Evolutionary conservation across 371 early-diverging fungal genomes (phyloP).

Genomic region (Haplosporangium sp.): DNA sequence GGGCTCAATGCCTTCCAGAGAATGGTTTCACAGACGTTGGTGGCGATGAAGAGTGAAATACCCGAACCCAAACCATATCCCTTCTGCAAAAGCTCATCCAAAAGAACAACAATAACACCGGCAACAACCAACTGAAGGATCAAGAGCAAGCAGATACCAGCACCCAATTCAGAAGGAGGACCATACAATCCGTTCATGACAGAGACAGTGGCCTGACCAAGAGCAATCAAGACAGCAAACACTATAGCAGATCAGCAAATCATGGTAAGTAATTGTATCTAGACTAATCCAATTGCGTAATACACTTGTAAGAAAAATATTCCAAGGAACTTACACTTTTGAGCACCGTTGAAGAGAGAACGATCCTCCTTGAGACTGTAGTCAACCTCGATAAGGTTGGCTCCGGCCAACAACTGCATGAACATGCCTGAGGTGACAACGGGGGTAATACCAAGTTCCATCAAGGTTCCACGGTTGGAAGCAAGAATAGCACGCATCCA

Average conservation of each 20-base stretch:
- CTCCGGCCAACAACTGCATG: constrained; percentile 98
- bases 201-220: constrained; percentile 98
- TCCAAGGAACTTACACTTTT: constrained; percentile 82
- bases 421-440: constrained; percentile 99
- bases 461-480: constrained; percentile 99
- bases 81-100: constrained; percentile 99
- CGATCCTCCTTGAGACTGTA: constrained; percentile 98
- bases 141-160: constrained; percentile 93
- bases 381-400: constrained; percentile 98
- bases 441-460: constrained; percentile 99
- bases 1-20: constrained; percentile 99
- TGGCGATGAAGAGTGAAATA: constrained; percentile 99
- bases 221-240: constrained; percentile 93
- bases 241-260: constrained; percentile 57
- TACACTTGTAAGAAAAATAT: neutral
- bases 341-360: constrained; percentile 97
- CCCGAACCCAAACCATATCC: constrained; percentile 99
- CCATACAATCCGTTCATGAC: constrained; percentile 99
- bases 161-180: constrained; percentile 93
- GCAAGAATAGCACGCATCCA: constrained; percentile 99
- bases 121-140: constrained; percentile 98
- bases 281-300: neutral
- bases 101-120: constrained; percentile 96
- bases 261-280: neutral
- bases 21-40: constrained; percentile 99